Base-by-base conservation (phyloP, 2,329 filamentous ascomycete genomes). In the Nannizziopsis barbatae region DNA sequence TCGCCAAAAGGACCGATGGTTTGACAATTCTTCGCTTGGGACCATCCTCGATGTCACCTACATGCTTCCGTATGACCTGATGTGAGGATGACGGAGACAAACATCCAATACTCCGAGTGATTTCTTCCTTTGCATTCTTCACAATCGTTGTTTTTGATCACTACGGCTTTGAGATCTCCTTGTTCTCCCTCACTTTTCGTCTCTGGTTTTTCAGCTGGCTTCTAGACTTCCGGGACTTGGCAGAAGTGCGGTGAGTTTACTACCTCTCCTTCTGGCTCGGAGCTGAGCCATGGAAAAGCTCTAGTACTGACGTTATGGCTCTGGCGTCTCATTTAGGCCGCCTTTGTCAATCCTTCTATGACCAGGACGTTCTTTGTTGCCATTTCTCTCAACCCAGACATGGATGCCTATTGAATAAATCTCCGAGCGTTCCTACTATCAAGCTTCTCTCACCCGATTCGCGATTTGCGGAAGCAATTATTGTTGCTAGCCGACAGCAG, bases 131-230 rank as follows among this genome's bases (percentile, higher is more conserved):
- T 40, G 38, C 40, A 20, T 12, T n/a, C 31, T 43, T 31, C 8
- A 17, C 5, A 31, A n/a, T 22, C 7, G 31, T 22, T 9, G 17
- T 11, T 48, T n/a, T 43, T 32, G 31, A 47, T 48, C 17, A 37
- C 39, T 37, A 42, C n/a, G 30, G 46, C 36, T 45, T 39, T 42
- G 41, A 42, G 36, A 45, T 46, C 37, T 42, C 6, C 22, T 32
- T 37, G 11, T n/a, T 39, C 18, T n/a, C 36, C 7, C 22, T 36
- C n/a, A 17, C 30, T 11, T 27, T 27, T 39, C 11, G 14, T n/a
- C 17, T 46, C 32, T 36, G 33, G 22, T 12, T 18, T 20, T 20
- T 37, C 18, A 27, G 32, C 44, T 39, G n/a, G 17, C 30, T 11
- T 38, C 9, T 10, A 33, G 37, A 36, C 45, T 22, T 35, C 36